These are phyloP conservation scores for Warburgia ugandensis DNA, from an alignment of 164 flowering plant species.

Conservation along the genomic window DNA sequence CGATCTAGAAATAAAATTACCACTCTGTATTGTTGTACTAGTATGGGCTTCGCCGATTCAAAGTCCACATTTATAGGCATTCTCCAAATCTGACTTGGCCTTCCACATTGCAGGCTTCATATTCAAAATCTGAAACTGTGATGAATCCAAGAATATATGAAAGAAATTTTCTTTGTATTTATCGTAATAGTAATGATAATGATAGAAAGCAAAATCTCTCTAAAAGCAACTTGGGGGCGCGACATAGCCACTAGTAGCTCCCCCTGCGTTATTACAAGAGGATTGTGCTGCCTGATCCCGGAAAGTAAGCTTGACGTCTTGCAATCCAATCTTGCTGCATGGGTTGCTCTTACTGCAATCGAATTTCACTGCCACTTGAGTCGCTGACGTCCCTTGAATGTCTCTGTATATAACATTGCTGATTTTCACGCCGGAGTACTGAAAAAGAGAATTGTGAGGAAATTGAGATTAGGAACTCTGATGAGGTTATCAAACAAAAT, in stretches of 20 bases:
- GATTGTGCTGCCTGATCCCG: constrained; percentile 17
- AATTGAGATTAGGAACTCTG: too few relatives aligned
- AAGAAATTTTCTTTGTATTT: too few relatives aligned
- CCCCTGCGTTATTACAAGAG: constrained; percentile 19
- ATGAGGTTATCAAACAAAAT: too few relatives aligned
- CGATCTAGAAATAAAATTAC: too few relatives aligned
- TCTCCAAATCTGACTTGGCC: too few relatives aligned
- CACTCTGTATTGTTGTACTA: too few relatives aligned
- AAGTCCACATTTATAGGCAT: too few relatives aligned
- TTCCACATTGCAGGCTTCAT: too few relatives aligned
- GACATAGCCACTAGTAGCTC: constrained; percentile 9
- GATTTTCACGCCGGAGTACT: constrained; percentile 36
- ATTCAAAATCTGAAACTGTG: too few relatives aligned
- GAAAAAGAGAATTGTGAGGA: background rate
- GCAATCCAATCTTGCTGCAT: constrained; percentile 29
- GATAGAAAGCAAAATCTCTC: background rate
- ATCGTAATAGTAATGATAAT: background rate
- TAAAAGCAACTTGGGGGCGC: constrained; percentile 18
- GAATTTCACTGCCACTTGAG: constrained; percentile 35
- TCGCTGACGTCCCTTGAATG: constrained; percentile 45
- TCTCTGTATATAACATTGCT: constrained; percentile 30
- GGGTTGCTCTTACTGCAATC: constrained; percentile 39
- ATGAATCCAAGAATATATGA: too few relatives aligned
- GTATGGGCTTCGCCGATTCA: too few relatives aligned
- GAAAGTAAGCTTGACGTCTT: constrained; percentile 36